Evolutionary conservation across 2,329 filamentous ascomycete genomes (phyloP).

Genomic region (Diaporthe sp.): DNA sequence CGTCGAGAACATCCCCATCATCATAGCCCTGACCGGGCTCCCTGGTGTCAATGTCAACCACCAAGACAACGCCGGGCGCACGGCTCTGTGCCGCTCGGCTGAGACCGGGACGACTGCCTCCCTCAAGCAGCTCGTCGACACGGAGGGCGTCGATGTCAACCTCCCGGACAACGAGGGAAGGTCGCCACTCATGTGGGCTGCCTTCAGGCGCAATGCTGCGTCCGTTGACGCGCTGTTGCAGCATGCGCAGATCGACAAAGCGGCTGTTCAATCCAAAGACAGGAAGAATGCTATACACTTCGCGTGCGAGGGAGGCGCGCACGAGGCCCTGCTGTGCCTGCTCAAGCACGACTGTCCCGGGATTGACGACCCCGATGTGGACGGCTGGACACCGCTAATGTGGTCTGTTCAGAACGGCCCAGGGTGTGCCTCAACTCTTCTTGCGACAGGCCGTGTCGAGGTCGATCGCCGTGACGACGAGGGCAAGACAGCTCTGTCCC

Average conservation of each 20-base stretch:
- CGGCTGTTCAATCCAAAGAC: neutral
- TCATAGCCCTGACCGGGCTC: neutral
- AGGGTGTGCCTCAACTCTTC: neutral
- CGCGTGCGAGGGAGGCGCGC: neutral
- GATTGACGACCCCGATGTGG: neutral
- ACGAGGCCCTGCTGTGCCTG: neutral
- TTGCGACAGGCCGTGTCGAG: neutral
- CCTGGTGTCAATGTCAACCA: constrained; percentile 18
- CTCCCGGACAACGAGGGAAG: neutral
- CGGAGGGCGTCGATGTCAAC: neutral
- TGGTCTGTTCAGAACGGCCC: constrained; percentile 13
- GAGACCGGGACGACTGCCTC: neutral
- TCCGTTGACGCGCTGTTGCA: neutral
- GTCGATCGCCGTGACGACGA: neutral
- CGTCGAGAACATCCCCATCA: neutral
- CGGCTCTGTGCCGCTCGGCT: neutral
- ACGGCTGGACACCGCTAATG: constrained; percentile 19
- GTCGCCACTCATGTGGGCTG: constrained; percentile 1
- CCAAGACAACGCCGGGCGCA: neutral
- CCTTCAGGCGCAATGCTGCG: neutral
- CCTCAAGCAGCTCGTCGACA: constrained; percentile 5
- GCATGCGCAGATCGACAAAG: neutral
- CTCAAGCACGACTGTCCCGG: constrained; percentile 1
- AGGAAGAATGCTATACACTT: constrained; percentile 10
- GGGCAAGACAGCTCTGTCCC: constrained; percentile 9